Evolutionary conservation across 208 protist species (phyloP), one percentile per base, ranked within the genome.

Genomic region (Acanthamoeba culbertsoni): DNA sequence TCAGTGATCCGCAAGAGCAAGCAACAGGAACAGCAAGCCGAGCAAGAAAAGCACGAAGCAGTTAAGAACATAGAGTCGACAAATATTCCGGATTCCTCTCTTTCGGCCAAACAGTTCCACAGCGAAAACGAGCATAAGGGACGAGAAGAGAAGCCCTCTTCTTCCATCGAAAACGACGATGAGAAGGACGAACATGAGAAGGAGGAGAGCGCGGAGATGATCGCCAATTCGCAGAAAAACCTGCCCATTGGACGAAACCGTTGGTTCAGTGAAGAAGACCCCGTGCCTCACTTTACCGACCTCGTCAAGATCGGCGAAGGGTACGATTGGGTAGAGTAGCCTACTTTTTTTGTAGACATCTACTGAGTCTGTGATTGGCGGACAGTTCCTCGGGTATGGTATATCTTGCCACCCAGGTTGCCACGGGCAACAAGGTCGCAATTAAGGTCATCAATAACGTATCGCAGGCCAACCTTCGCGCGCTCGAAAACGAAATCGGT

Each of bases 301-400:
- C 77, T 88, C 20, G 51, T 63, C 48, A 88, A 62, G 77, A 88
- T 88, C 77, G 77, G 77, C 26, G 77, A 88, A 42, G 77, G 77
- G 23, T 68, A n/a, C 59, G 23, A 14, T 59, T 14, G 23, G 23
- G 51, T 59, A 59, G 14, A n/a, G 16, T 59, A 59, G 23, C 14
- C 16, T 23, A 59, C 16, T 59, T 14, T 59, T 59, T 59, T 59
- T 59, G 51, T 59, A 23, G 51, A 14, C 51, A n/a, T 59, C 51
- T 59, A n/a, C n/a, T n/a, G n/a, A n/a, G n/a, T n/a, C n/a, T n/a
- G n/a, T n/a, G n/a, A n/a, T n/a, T n/a, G n/a, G n/a, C 48, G 48
- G 12, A 55, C 48, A 68, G 59, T 10, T 88, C 77, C 10, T 88
- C 77, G 5, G 77, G 77, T 12, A 28, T 55, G 26, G 77, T 88